Conservation (phyloP, 176 grass and related monocot genomes). For the Tillandsia fasciculata region DNA sequence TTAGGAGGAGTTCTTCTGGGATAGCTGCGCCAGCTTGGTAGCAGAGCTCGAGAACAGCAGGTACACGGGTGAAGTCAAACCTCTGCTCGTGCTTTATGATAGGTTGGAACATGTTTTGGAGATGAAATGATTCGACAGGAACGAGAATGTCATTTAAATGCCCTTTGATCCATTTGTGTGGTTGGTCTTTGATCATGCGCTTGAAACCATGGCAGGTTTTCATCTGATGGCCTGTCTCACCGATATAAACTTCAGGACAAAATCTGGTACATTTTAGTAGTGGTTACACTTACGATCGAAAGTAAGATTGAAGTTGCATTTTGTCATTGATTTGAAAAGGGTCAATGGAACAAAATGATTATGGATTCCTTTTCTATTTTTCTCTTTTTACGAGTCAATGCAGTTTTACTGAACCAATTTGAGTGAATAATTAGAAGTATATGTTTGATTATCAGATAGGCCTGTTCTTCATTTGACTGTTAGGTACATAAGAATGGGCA, state of each 20-base stretch:
- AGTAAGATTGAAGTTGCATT: neutral
- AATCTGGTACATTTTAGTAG: slow-evolving; percentile 37
- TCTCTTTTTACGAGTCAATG: too few relatives aligned
- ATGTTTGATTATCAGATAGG: too few relatives aligned
- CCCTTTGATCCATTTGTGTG: slow-evolving; percentile 47
- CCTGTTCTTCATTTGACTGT: too few relatives aligned
- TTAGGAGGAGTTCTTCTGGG: slow-evolving; percentile 20
- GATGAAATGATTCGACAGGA: slow-evolving; percentile 58
- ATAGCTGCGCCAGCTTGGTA: slow-evolving; percentile 67
- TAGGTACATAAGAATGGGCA: too few relatives aligned
- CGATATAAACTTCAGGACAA: slow-evolving; percentile 74
- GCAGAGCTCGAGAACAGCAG: slow-evolving; percentile 75
- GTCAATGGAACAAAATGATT: neutral
- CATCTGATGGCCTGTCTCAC: slow-evolving; percentile 47
- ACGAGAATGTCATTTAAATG: slow-evolving; percentile 56
- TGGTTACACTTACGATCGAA: slow-evolving; percentile 11
- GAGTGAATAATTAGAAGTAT: too few relatives aligned
- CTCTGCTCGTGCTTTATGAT: slow-evolving; percentile 79
- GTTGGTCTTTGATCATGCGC: slow-evolving; percentile 39
- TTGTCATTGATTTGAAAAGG: slow-evolving; percentile 1
- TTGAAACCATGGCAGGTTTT: slow-evolving; percentile 69
- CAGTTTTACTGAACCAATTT: too few relatives aligned
- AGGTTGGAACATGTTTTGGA: slow-evolving; percentile 49
- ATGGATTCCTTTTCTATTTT: too few relatives aligned
- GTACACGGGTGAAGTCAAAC: slow-evolving; percentile 58